Percentiles rank a stretch among this genome's conserved stretches.
phyloP scores from a whole-genome alignment of 495 filamentous ascomycete genomes.

The Annulohypoxylon moriforme region DNA sequence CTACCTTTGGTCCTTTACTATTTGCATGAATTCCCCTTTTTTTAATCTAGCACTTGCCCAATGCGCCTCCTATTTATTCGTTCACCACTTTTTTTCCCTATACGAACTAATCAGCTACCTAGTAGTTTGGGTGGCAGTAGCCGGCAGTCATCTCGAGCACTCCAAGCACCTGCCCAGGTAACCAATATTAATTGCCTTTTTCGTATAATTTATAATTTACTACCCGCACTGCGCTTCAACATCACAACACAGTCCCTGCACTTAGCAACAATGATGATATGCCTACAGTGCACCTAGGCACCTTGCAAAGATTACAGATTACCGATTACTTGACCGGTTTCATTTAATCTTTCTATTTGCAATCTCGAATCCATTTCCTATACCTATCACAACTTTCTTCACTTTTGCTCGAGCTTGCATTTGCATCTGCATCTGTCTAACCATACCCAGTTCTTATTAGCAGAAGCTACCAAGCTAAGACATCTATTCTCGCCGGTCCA shows the following conservation, averaged over 20 bases:
- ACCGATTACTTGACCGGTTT: neutral
- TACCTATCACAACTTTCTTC: neutral
- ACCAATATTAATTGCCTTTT: slow-evolving; percentile 28
- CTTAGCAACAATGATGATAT: slow-evolving; percentile 10
- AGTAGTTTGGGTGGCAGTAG: neutral
- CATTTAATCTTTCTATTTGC: slow-evolving; percentile 8
- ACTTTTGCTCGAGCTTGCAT: neutral
- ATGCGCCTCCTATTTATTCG: slow-evolving; percentile 6
- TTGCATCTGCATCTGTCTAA: neutral
- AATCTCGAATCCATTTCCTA: neutral
- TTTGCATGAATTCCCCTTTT: slow-evolving; percentile 2
- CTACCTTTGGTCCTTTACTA: neutral
- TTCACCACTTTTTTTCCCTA: neutral
- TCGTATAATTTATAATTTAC: slow-evolving; percentile 12
- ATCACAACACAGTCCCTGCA: slow-evolving; percentile 9
- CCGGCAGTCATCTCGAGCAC: slow-evolving; percentile 1
- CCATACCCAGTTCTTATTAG: neutral
- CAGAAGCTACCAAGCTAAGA: neutral
- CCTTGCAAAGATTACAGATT: slow-evolving; percentile 8
- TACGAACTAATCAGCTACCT: neutral
- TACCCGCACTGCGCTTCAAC: neutral
- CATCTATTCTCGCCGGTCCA: slow-evolving; percentile 3
- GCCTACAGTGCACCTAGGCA: neutral
- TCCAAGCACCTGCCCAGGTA: slow-evolving; percentile 1
- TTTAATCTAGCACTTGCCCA: slow-evolving; percentile 6